phyloP scores from a whole-genome alignment of 768 basidiomycete genomes.

The Rhizopogon vesiculosus region DNA sequence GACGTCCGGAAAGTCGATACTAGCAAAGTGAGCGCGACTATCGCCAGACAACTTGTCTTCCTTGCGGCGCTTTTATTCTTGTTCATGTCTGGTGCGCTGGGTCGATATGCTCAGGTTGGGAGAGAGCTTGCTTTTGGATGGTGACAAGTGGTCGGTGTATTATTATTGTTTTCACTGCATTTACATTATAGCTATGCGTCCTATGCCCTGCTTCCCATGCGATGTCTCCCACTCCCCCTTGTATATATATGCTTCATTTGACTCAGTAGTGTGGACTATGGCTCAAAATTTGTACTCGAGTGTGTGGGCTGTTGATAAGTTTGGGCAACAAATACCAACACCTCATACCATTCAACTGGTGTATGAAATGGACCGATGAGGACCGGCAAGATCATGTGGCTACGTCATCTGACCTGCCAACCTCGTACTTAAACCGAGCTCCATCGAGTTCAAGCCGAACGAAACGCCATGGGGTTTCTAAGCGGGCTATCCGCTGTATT shows the following conservation, averaged over 20 bases:
- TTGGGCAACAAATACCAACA: no score
- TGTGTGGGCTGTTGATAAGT: no score
- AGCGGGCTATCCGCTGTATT: conserved; percentile 19
- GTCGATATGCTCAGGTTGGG: neutral
- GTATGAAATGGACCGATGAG: no score
- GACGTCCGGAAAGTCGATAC: neutral
- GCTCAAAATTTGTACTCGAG: no score
- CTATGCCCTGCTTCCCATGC: neutral
- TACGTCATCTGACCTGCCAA: no score
- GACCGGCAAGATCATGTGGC: no score
- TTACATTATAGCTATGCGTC: neutral
- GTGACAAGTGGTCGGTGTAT: neutral
- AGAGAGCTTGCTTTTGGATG: neutral
- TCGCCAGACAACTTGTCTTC: neutral
- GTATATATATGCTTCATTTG: neutral
- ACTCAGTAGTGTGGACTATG: no score
- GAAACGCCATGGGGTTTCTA: conserved; percentile 18
- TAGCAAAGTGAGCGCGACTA: neutral
- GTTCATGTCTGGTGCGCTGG: neutral
- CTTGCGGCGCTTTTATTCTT: neutral
- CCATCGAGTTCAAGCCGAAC: neutral
- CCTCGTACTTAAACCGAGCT: no score
- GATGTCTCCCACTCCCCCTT: neutral
- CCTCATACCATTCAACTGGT: no score
- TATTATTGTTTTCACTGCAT: neutral